These are phyloP conservation scores for Sclerotinia nivalis DNA, from an alignment of 2,329 filamentous ascomycete species.

Conservation along the genomic window DNA sequence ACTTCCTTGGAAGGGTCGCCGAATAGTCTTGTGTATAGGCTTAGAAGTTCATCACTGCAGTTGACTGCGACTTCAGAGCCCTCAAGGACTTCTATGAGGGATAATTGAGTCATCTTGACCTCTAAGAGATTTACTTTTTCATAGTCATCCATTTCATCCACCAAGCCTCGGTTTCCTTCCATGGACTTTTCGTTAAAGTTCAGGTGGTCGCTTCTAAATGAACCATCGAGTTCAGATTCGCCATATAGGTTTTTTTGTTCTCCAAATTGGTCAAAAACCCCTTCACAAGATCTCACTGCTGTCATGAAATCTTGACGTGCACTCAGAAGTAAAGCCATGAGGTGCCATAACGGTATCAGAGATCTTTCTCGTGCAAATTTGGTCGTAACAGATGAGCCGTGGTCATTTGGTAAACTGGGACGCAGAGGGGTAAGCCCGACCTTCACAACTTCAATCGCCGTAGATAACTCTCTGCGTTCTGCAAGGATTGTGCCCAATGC, in stretches of 20 bases:
- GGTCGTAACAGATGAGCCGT: constrained; percentile 42
- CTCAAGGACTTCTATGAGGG: constrained; percentile 79
- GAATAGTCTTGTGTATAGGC: constrained; percentile 80
- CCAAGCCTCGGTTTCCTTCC: constrained; percentile 50
- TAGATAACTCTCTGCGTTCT: constrained; percentile 77
- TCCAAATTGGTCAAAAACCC: constrained; percentile 86
- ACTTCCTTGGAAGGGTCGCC: constrained; percentile 55
- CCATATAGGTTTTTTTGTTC: constrained; percentile 71
- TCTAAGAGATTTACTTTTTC: constrained; percentile 90
- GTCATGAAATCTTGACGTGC: constrained; percentile 82
- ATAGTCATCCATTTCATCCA: constrained; percentile 78
- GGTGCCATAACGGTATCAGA: constrained; percentile 83
- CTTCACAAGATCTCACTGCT: constrained; percentile 81
- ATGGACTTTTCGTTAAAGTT: constrained; percentile 47
- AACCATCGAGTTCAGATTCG: constrained; percentile 49
- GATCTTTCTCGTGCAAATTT: constrained; percentile 56
- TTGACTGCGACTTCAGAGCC: constrained; percentile 86
- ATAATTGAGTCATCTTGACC: constrained; percentile 91
- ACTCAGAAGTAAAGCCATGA: constrained; percentile 81
- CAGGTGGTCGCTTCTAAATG: constrained; percentile 66
- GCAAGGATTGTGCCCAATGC: constrained; percentile 82
- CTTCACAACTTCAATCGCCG: constrained; percentile 81
- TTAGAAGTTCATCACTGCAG: constrained; percentile 79
- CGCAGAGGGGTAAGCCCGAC: constrained; percentile 64
- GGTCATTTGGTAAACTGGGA: constrained; percentile 39